Evolutionary conservation across 108 stramenopile species (phyloP).

Genomic region (Cyclostephanos tholiformis): DNA sequence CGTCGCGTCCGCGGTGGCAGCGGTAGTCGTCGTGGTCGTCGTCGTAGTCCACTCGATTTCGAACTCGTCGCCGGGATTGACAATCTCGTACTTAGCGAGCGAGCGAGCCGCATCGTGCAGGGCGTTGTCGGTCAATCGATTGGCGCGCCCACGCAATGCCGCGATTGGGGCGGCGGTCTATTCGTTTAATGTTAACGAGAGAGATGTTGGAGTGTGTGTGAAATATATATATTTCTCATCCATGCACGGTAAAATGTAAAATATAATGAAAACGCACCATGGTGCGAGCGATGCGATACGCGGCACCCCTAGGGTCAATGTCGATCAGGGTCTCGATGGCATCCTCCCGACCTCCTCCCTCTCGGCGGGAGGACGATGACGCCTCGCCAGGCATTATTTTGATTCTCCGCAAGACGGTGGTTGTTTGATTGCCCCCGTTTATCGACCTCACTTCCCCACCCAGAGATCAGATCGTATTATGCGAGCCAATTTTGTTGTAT

Average conservation of each 20-base stretch:
- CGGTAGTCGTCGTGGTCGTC: not conserved
- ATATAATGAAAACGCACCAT: constrained; percentile 60
- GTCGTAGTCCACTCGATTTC: not conserved
- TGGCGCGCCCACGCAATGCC: constrained; percentile 57
- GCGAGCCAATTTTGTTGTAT: too few species aligned
- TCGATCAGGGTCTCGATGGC: constrained; percentile 85
- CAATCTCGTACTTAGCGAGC: constrained; percentile 60
- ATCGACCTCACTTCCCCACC: too few species aligned
- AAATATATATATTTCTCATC: not conserved
- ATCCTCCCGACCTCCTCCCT: constrained; percentile 31
- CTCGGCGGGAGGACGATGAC: not conserved
- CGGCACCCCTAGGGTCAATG: constrained; percentile 71
- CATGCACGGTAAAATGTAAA: not conserved
- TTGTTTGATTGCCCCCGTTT: too few species aligned
- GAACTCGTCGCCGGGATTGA: constrained; percentile 9
- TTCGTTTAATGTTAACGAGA: not conserved
- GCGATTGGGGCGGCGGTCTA: constrained; percentile 68
- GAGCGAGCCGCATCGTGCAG: constrained; percentile 68
- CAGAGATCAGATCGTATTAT: too few species aligned
- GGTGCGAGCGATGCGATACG: constrained; percentile 66
- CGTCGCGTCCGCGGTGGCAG: not conserved
- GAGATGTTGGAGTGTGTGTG: not conserved
- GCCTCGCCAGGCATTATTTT: not conserved
- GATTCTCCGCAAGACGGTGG: too few species aligned
- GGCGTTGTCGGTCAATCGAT: constrained; percentile 63